Evolutionary conservation across 345 rosid genomes (phyloP).

Genomic region (Noccaea caerulescens): DNA sequence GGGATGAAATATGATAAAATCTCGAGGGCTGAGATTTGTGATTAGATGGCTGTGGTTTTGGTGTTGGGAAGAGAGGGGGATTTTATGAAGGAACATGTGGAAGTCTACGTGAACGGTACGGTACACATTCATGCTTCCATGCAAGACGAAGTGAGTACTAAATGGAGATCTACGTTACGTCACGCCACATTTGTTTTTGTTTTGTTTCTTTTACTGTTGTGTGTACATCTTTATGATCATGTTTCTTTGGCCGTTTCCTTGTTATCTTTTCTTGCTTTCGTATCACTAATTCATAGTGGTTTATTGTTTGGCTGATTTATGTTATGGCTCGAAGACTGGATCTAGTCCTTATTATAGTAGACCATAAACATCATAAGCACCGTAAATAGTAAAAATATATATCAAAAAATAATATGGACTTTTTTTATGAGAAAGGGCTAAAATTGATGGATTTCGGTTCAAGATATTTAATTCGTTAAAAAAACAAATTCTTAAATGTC

Average conservation of each 20-base stretch:
- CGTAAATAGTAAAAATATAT: neutral
- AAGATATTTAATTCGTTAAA: neutral
- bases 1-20: conserved; percentile 3
- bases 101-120: conserved; percentile 39
- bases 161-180: conserved; percentile 9
- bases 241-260: conserved; percentile 7
- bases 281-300: neutral
- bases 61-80: conserved; percentile 11
- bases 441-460: neutral
- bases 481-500: neutral
- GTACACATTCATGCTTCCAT: conserved; percentile 32
- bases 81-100: conserved; percentile 26
- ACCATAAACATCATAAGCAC: neutral
- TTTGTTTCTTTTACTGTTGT: neutral
- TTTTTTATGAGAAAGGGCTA: too few species aligned
- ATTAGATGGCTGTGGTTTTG: neutral
- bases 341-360: neutral
- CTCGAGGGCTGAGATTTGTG: conserved; percentile 21
- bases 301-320: neutral
- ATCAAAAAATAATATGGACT: neutral
- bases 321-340: neutral
- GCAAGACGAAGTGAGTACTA: conserved; percentile 27
- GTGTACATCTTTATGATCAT: conserved; percentile 11
- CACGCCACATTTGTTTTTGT: conserved; percentile 20
- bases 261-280: neutral